Base-by-base conservation (phyloP, 2,329 filamentous ascomycete species). In the Kalmusia sp. region DNA sequence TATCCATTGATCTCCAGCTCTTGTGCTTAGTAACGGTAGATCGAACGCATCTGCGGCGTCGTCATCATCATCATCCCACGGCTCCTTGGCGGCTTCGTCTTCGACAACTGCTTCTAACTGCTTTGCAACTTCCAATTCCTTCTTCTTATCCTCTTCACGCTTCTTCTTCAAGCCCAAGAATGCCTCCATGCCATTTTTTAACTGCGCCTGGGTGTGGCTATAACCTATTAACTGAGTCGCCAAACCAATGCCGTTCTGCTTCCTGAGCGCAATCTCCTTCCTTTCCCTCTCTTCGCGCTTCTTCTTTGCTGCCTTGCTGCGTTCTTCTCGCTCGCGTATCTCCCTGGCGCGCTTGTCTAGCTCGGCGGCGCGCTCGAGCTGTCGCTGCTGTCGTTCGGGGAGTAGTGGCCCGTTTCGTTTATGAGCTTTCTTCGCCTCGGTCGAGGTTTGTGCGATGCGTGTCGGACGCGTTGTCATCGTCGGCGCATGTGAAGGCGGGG, bases 211-310 rank as follows among this genome's bases (percentile, higher is more conserved):
- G 0, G 69, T 73, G 27, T 69, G 70, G 41, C 63, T 74, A 41
- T 68, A 77, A n/a, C 74, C 74, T 44, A 69, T 63, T 24, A 75
- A 39, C 52, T 77, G 74, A 5, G 74, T 76, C 6, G 74, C 74
- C 17, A 73, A 41, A 3, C 74, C 69, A 2, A 75, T 55, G 1
- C 73, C 74, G 17, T 65, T 51, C 33, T 65, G 62, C 25, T 62
- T 59, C 31, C 72, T 61, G 3, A 57, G 61, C 11, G 67, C 56
- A 9, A 52, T 57, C 27, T 75, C 72, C 34, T 70, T 72, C 28
- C 47, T 54, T 47, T 75, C 71, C 41, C 55, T 64, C 49, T 70
- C 67, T 30, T 67, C 62, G 15, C 68, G 65, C 54, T 63, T 72
- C 58, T 67, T 67, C 52, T 67, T 70, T 6, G 64, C 63, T 7